Evolutionary conservation across 2,329 filamentous ascomycete genomes (phyloP), one percentile per base, ranked within the genome.

Genomic region (Apiospora phragmitis): DNA sequence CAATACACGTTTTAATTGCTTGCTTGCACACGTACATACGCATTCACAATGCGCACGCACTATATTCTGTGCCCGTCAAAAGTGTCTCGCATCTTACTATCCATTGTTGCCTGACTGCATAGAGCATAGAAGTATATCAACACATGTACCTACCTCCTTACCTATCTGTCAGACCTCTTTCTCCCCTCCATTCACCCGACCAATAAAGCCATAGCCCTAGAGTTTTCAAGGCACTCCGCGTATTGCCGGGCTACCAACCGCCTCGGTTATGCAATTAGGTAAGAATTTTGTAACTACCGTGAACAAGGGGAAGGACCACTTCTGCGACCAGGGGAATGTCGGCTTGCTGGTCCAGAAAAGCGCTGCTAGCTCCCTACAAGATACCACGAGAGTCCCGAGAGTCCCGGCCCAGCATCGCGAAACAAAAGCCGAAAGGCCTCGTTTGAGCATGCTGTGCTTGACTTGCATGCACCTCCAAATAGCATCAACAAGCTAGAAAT

Each of bases 341-440:
- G 51, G 51, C 51, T 59, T 59, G 51, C 51, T 35, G 51, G 51
- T 32, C 51, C 29, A 55, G 49, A 59, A 55, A 32, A 55, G 51
- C n/a, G 29, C 18, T 59, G 16, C 32, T 24, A 62, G 29, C 32
- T n/a, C 51, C 26, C 29, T 26, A 29, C 29, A 21, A 35, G 6
- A 59, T 59, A 8, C 51, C 51, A 29, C 18, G 51, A 59, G 29
- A 26, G 55, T 62, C 55, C 55, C 55, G 55, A 62, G 29, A 62
- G 55, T 62, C 55, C 55, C 55, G 55, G 32, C 55, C 55, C 38
- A 62, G 55, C 55, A 62, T 62, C 55, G 32, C 55, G 55, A 62
- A 62, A 62, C 55, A 14, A 62, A 38, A 62, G 55, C 55, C 55
- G 55, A 62, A 62, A 62, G 18, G 55, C 55, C 55, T 62, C 55